Percentiles rank a stretch among this genome's conserved stretches.
phyloP scores from a whole-genome alignment of 2,329 filamentous ascomycete species.

The Fragosphaeria purpurea region DNA sequence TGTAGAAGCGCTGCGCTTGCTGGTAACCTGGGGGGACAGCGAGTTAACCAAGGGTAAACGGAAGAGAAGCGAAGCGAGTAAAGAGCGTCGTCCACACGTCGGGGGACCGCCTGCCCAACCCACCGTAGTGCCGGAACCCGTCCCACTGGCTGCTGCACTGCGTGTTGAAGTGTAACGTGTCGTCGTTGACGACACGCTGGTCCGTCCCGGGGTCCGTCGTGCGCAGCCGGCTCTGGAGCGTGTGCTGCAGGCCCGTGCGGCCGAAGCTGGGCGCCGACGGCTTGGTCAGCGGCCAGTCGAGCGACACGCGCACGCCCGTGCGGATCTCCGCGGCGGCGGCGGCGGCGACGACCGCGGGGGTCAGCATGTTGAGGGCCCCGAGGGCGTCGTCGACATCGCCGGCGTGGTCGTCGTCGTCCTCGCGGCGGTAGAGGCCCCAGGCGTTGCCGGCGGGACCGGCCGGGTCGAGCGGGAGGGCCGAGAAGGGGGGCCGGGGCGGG shows the following conservation, averaged over 20 bases:
- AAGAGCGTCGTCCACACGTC: slow-evolving; percentile 11
- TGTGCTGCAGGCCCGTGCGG: slow-evolving; percentile 8
- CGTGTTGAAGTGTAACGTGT: slow-evolving; percentile 25
- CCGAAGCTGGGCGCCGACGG: slow-evolving; percentile 8
- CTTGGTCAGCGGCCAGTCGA: slow-evolving; percentile 17
- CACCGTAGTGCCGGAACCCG: background rate
- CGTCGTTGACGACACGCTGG: slow-evolving; percentile 21
- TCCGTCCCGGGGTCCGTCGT: background rate
- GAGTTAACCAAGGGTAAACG: slow-evolving; percentile 11
- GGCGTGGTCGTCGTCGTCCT: background rate
- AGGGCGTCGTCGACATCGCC: slow-evolving; percentile 30
- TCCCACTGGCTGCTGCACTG: slow-evolving; percentile 23
- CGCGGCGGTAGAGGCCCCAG: slow-evolving; percentile 34
- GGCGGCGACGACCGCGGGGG: slow-evolving; percentile 37
- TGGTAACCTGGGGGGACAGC: slow-evolving; percentile 12
- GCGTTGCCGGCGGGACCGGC: slow-evolving; percentile 14
- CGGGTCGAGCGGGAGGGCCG: slow-evolving; percentile 10
- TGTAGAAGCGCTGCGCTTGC: slow-evolving; percentile 21
- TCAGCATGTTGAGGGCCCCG: slow-evolving; percentile 42
- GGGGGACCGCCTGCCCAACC: background rate
- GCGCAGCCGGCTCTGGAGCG: background rate
- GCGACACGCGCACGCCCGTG: slow-evolving; percentile 39
- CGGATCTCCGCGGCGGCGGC: slow-evolving; percentile 39
- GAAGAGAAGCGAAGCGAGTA: too few relatives aligned
- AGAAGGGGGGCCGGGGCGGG: slow-evolving; percentile 6